phyloP scores from a whole-genome alignment of 139 green algal species.

The Desmodesmus armatus region DNA sequence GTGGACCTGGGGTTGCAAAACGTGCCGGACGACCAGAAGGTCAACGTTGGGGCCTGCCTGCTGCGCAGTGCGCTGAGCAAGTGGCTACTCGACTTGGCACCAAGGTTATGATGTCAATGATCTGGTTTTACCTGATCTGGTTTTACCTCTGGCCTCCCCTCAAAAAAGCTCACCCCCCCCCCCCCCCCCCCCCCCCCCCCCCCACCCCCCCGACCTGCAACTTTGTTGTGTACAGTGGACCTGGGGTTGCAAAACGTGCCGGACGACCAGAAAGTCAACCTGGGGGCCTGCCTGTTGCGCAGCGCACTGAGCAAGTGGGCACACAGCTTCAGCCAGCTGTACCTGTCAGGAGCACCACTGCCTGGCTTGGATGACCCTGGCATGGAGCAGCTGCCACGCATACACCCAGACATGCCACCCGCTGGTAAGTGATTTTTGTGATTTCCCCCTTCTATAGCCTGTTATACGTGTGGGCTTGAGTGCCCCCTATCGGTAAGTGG shows the following conservation, averaged over 20 bases:
- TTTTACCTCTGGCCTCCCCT: too few relatives aligned
- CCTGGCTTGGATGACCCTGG: conserved; percentile 27
- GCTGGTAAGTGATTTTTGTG: conserved; percentile 4
- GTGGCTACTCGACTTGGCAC: conserved; percentile 40
- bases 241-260: conserved; percentile 5
- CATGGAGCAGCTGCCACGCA: conserved; percentile 18
- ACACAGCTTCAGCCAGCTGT: conserved; percentile 6
- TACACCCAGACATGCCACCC: conserved; percentile 3
- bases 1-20: conserved; percentile 20
- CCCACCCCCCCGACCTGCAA: too few relatives aligned
- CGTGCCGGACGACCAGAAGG: conserved; percentile 66
- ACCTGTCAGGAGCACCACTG: conserved; percentile 29
- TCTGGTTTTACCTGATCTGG: too few relatives aligned
- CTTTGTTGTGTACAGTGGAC: conserved; percentile 40
- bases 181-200: too few relatives aligned
- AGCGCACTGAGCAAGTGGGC: conserved; percentile 39
- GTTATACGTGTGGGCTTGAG: background rate
- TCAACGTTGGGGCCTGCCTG: conserved; percentile 65
- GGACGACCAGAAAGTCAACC: conserved; percentile 76
- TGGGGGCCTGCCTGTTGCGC: conserved; percentile 55
- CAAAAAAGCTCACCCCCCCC: too few relatives aligned
- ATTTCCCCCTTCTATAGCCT: background rate
- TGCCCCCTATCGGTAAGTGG: too few relatives aligned
- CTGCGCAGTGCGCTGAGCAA: conserved; percentile 38
- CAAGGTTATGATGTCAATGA: too few relatives aligned